Evolutionary conservation across 140 eudicot genomes (phyloP).

Genomic region (Erigeron philadelphicus): DNA sequence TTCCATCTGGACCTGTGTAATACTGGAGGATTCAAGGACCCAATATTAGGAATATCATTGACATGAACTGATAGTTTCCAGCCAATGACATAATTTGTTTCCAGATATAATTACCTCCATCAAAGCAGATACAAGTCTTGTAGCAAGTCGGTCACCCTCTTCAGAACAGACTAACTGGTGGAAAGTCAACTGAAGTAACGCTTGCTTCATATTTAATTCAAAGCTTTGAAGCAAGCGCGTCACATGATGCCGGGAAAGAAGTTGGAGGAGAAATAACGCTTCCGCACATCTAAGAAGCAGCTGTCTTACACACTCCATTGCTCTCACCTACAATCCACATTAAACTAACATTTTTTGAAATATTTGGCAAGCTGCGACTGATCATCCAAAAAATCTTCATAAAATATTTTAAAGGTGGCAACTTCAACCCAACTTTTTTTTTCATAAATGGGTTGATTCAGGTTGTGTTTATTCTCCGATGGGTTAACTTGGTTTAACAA

Average conservation of each 20-base stretch:
- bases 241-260: slow-evolving; percentile 82
- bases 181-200: slow-evolving; percentile 74
- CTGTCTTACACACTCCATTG: slow-evolving; percentile 93
- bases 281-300: slow-evolving; percentile 90
- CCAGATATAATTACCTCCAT: slow-evolving; percentile 66
- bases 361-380: not conserved
- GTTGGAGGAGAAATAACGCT: slow-evolving; percentile 87
- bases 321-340: slow-evolving; percentile 63
- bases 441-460: not conserved
- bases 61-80: not conserved
- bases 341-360: not conserved
- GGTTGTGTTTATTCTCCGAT: not conserved
- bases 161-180: slow-evolving; percentile 91
- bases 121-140: slow-evolving; percentile 81
- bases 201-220: slow-evolving; percentile 49
- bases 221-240: slow-evolving; percentile 70
- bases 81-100: not conserved
- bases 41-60: slow-evolving; percentile 26
- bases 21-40: slow-evolving; percentile 26
- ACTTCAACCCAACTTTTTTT: not conserved
- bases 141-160: slow-evolving; percentile 87
- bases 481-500: not conserved
- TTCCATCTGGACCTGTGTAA: slow-evolving; percentile 46
- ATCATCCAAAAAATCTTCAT: not conserved
- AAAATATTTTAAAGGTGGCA: not conserved